A percentile compares a stretch with the other conserved stretches of the same genome.
phyloP scores from a whole-genome alignment of 441 rosid genomes.

The Mallotus repandus region DNA sequence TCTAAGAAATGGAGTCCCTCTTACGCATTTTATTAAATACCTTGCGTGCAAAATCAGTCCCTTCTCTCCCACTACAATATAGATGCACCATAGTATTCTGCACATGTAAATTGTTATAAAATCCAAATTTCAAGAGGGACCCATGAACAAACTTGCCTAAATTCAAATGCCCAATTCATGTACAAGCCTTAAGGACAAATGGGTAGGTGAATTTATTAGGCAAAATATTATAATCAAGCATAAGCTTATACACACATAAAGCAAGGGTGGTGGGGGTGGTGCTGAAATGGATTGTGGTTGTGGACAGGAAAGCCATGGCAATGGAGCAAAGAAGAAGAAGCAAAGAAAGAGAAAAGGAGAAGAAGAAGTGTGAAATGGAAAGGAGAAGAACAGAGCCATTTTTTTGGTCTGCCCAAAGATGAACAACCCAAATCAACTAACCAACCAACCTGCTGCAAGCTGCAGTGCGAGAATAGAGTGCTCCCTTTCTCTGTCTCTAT shows the following conservation, averaged over 20 bases:
- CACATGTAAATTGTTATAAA: conserved; percentile 42
- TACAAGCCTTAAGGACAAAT: conserved; percentile 54
- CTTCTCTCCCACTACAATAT: conserved; percentile 35
- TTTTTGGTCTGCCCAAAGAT: conserved; percentile 20
- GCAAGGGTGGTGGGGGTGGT: conserved; percentile 11
- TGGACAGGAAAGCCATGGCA: conserved; percentile 43
- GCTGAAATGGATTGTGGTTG: conserved; percentile 17
- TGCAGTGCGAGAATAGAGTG: conserved; percentile 38
- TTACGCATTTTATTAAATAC: conserved; percentile 50
- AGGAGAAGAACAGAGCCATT: conserved; percentile 36
- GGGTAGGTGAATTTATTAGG: conserved; percentile 56
- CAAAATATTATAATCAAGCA: conserved; percentile 32
- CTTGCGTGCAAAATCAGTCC: conserved; percentile 39
- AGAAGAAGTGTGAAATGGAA: conserved; percentile 26
- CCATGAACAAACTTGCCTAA: conserved; percentile 48
- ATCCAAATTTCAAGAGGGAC: conserved; percentile 40
- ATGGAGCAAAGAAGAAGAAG: conserved; percentile 35
- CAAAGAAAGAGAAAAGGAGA: conserved; percentile 32
- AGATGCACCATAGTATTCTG: conserved; percentile 46
- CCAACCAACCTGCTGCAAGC: conserved; percentile 41
- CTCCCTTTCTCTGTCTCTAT: conserved; percentile 45
- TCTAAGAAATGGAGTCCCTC: conserved; percentile 50
- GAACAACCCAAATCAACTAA: conserved; percentile 28
- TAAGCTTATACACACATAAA: conserved; percentile 29
- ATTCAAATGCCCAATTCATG: conserved; percentile 38